Evolutionary conservation across 2,329 filamentous ascomycete genomes (phyloP).

Genomic region (Helminthosporium solani): DNA sequence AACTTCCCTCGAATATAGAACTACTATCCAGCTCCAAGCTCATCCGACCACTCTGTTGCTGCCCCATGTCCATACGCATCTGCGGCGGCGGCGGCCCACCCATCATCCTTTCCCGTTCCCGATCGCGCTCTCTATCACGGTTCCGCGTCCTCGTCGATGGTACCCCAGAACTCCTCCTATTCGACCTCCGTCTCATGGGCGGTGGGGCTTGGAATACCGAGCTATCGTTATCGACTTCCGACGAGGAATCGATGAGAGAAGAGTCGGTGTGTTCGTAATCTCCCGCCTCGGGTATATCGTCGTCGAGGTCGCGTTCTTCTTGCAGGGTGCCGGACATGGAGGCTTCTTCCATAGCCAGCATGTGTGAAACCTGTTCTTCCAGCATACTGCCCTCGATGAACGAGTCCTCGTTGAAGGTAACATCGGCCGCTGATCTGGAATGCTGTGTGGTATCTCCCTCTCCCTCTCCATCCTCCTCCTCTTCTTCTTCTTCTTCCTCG

Average conservation of each 20-base stretch:
- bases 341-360: conserved; percentile 49
- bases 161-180: conserved; percentile 19
- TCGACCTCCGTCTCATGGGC: conserved; percentile 17
- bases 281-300: conserved; percentile 54
- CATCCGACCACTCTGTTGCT: conserved; percentile 18
- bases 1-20: conserved; percentile 40
- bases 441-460: conserved; percentile 47
- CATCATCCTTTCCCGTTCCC: conserved; percentile 6
- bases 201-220: conserved; percentile 20
- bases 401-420: conserved; percentile 52
- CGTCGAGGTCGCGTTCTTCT: conserved; percentile 52
- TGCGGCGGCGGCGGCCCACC: not conserved
- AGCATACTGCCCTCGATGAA: conserved; percentile 50
- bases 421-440: conserved; percentile 47
- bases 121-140: conserved; percentile 3
- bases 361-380: conserved; percentile 38
- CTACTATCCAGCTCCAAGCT: conserved; percentile 39
- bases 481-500: conserved; percentile 12
- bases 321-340: conserved; percentile 49
- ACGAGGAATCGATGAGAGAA: conserved; percentile 47
- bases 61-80: not conserved
- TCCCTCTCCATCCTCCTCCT: conserved; percentile 26
- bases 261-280: conserved; percentile 58
- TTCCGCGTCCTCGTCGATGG: conserved; percentile 17
- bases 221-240: conserved; percentile 24